Evolutionary conservation across 257 asterid species (phyloP).

Genomic region (Fraxinus excelsior): DNA sequence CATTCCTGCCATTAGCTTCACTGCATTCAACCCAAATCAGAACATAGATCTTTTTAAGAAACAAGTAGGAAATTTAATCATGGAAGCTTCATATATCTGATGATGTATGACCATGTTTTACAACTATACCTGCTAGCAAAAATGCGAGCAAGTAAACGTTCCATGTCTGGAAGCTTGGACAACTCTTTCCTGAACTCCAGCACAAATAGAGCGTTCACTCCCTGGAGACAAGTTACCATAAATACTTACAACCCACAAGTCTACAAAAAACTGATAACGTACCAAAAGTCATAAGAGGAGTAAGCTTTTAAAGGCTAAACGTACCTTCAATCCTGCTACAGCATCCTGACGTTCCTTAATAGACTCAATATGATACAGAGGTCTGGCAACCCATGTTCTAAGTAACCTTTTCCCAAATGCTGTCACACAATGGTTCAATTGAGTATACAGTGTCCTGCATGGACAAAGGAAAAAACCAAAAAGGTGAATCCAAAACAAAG

Average conservation of each 20-base stretch:
- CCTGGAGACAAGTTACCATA: slow-evolving; percentile 43
- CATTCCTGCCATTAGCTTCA: slow-evolving; percentile 89
- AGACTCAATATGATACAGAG: slow-evolving; percentile 67
- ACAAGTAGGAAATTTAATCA: background rate
- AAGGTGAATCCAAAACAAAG: slow-evolving; percentile 15
- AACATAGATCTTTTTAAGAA: slow-evolving; percentile 19
- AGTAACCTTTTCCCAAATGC: slow-evolving; percentile 93
- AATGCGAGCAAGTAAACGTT: slow-evolving; percentile 84
- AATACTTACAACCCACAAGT: slow-evolving; percentile 9
- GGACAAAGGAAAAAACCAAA: slow-evolving; percentile 16
- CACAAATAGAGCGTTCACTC: slow-evolving; percentile 57
- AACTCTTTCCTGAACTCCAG: slow-evolving; percentile 85
- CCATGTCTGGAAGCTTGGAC: slow-evolving; percentile 91
- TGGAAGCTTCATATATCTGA: background rate
- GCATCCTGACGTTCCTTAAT: slow-evolving; percentile 95
- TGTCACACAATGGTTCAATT: slow-evolving; percentile 84
- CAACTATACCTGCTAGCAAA: slow-evolving; percentile 77
- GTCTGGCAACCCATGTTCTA: slow-evolving; percentile 91
- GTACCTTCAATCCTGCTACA: slow-evolving; percentile 79
- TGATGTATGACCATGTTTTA: slow-evolving; percentile 2
- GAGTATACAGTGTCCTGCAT: slow-evolving; percentile 79
- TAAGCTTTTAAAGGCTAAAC: slow-evolving; percentile 29
- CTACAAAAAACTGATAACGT: background rate
- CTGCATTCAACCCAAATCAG: slow-evolving; percentile 46
- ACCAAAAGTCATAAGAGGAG: slow-evolving; percentile 9